Percentiles rank a stretch among this genome's conserved stretches.
These are phyloP conservation scores for Takakia lepidozioides DNA, from an alignment of 225 moss, liverwort and hornwort species.

Conservation along the genomic window DNA sequence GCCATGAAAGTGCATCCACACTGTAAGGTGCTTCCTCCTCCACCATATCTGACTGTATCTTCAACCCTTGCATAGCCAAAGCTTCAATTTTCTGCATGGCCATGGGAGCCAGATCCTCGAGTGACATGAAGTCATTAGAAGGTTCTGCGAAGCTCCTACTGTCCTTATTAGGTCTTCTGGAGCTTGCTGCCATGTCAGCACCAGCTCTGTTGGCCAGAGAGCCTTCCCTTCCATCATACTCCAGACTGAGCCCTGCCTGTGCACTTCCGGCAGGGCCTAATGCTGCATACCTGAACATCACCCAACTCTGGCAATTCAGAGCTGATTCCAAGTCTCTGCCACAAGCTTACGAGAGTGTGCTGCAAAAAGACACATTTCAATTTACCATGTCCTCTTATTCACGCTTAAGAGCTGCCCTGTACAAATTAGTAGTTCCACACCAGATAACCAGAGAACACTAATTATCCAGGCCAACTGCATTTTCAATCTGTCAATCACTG, in stretches of 20 bases:
- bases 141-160: constrained; percentile 15
- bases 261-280: constrained; percentile 1
- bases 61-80: constrained; percentile 72
- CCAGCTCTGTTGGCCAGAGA: neutral
- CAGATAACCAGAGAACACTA: no score
- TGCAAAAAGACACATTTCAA: no score
- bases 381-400: no score
- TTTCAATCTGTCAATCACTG: no score
- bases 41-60: constrained; percentile 67
- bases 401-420: no score
- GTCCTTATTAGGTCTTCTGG: constrained; percentile 22
- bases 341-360: no score
- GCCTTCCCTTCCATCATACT: neutral
- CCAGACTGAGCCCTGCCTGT: neutral
- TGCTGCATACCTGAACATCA: constrained; percentile 2
- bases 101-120: constrained; percentile 72
- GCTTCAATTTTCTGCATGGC: constrained; percentile 86
- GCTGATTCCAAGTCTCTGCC: no score
- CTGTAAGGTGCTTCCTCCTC: constrained; percentile 53
- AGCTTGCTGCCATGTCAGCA: constrained; percentile 10
- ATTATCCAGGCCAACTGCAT: no score
- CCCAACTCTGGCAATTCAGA: no score
- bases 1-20: constrained; percentile 47
- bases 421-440: no score
- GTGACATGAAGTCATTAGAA: constrained; percentile 40